A percentile compares a stretch with the other conserved stretches of the same genome.
These are phyloP conservation scores for Geotrichum ghanense DNA, from an alignment of 805 yeast species.

Conservation along the genomic window DNA sequence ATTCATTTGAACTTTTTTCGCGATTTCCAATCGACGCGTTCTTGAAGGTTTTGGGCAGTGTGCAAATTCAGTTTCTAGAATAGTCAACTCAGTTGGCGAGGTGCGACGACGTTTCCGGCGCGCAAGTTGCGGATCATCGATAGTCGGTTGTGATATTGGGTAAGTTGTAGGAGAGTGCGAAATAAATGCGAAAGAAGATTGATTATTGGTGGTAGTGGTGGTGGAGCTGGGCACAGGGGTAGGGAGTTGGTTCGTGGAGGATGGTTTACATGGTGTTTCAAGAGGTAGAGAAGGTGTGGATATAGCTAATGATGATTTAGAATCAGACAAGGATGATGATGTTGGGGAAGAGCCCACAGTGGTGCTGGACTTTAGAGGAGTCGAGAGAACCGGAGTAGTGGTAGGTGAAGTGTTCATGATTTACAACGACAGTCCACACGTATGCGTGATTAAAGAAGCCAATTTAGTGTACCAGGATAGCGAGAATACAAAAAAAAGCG, in stretches of 20 bases:
- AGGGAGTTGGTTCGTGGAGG: neutral
- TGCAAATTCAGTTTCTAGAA: slow-evolving; percentile 71
- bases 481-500: too few relatives aligned
- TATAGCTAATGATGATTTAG: too few relatives aligned
- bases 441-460: too few relatives aligned
- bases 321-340: too few relatives aligned
- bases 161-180: slow-evolving; percentile 87
- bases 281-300: neutral
- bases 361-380: too few relatives aligned
- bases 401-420: too few relatives aligned
- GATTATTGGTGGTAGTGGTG: neutral
- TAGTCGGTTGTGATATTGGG: slow-evolving; percentile 60
- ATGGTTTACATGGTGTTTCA: neutral
- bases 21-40: slow-evolving; percentile 64
- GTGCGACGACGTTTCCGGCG: slow-evolving; percentile 94
- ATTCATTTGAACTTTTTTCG: slow-evolving; percentile 77
- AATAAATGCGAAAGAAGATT: slow-evolving; percentile 55
- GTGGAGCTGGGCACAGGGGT: neutral
- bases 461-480: too few relatives aligned
- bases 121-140: slow-evolving; percentile 86
- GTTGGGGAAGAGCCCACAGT: too few relatives aligned
- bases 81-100: slow-evolving; percentile 70
- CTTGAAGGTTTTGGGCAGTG: slow-evolving; percentile 74
- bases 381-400: too few relatives aligned
- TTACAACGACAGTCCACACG: too few relatives aligned